phyloP scores from a whole-genome alignment of 176 grass and related monocot genomes.

The Hsuehochloa calcarea region DNA sequence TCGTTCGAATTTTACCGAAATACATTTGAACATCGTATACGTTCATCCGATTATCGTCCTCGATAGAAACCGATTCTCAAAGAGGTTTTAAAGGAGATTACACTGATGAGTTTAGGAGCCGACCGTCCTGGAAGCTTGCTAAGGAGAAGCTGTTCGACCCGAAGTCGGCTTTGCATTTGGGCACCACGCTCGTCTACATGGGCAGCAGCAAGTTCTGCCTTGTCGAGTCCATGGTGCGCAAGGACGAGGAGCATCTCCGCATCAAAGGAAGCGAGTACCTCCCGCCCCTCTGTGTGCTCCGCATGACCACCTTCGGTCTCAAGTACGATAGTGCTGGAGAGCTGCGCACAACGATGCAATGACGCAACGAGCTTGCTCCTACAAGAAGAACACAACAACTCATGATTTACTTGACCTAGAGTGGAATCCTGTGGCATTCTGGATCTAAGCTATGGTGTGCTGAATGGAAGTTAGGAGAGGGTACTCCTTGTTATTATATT shows the following conservation, averaged over 20 bases:
- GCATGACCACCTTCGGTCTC: constrained; percentile 8
- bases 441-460: not conserved
- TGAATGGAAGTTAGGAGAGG: too few species aligned
- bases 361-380: not conserved
- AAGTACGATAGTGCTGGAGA: not conserved
- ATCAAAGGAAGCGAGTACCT: not conserved
- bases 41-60: too few species aligned
- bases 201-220: constrained; percentile 8
- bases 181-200: constrained; percentile 5
- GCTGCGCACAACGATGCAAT: not conserved
- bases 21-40: too few species aligned
- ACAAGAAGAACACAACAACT: not conserved
- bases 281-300: not conserved
- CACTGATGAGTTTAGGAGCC: not conserved
- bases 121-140: not conserved
- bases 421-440: not conserved
- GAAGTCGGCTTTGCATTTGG: not conserved
- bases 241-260: not conserved
- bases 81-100: too few species aligned
- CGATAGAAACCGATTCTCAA: too few species aligned
- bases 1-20: too few species aligned
- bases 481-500: too few species aligned
- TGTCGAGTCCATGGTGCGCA: not conserved
- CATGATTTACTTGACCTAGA: not conserved
- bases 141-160: not conserved